phyloP scores from a whole-genome alignment of 306 rosid genomes.

The Clitoria ternatea region DNA sequence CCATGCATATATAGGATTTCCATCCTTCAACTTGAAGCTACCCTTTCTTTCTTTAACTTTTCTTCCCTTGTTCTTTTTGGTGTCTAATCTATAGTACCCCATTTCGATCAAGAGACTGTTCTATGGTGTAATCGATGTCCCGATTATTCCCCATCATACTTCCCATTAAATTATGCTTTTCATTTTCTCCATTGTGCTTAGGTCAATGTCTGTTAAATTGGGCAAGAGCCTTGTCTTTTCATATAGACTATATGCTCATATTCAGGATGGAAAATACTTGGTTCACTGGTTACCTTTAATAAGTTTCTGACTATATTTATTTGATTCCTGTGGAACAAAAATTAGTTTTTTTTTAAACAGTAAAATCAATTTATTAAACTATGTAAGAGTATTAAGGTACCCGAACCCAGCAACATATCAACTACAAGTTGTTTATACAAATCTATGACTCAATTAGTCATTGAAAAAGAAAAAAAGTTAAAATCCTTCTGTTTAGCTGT shows the following conservation, averaged over 20 bases:
- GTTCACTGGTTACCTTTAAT: no score
- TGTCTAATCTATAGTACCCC: conserved; percentile 17
- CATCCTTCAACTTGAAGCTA: conserved; percentile 28
- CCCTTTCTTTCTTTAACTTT: background rate
- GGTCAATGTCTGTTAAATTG: conserved; percentile 49
- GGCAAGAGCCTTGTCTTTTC: conserved; percentile 35
- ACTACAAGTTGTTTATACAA: no score
- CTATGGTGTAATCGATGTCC: conserved; percentile 25
- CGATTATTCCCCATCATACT: conserved; percentile 35
- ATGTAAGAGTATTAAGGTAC: no score
- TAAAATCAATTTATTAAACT: no score
- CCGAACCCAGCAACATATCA: no score
- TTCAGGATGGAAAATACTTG: background rate
- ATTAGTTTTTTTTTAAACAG: no score
- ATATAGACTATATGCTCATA: background rate
- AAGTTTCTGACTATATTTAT: no score
- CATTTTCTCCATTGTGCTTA: conserved; percentile 21
- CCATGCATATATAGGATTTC: conserved; percentile 15
- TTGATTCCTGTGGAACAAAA: no score
- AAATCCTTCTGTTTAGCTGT: no score
- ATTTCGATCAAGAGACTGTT: conserved; percentile 15
- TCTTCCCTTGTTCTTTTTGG: background rate
- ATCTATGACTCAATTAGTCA: no score
- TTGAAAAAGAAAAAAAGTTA: no score
- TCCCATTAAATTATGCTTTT: conserved; percentile 15